A percentile compares a stretch with the other conserved stretches of the same genome.
These are phyloP conservation scores for Astraeus odoratus DNA, from an alignment of 768 basidiomycete species.

Conservation along the genomic window DNA sequence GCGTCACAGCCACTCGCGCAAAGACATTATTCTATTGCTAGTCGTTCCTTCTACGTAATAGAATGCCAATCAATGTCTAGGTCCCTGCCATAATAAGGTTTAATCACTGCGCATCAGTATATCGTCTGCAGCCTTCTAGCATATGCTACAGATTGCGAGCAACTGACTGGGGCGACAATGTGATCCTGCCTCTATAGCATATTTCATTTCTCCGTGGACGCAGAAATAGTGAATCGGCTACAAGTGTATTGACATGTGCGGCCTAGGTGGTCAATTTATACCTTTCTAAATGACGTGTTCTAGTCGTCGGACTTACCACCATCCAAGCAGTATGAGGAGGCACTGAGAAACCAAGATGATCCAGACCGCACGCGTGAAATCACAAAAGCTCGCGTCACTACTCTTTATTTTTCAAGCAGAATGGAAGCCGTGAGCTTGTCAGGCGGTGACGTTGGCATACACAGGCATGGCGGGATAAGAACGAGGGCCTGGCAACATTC, in stretches of 20 bases:
- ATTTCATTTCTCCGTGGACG: slow-evolving; percentile 16
- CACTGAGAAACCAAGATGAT: slow-evolving; percentile 52
- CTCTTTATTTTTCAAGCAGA: slow-evolving; percentile 70
- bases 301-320: slow-evolving; percentile 15
- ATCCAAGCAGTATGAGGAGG: slow-evolving; percentile 62
- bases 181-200: slow-evolving; percentile 2
- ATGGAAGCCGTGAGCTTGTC: slow-evolving; percentile 74
- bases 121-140: slow-evolving; percentile 54
- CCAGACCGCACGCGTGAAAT: slow-evolving; percentile 49
- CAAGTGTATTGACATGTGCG: slow-evolving; percentile 61
- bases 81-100: slow-evolving; percentile 18
- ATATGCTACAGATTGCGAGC: slow-evolving; percentile 74
- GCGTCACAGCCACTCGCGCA: too few species aligned
- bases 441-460: slow-evolving; percentile 18
- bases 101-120: slow-evolving; percentile 17
- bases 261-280: slow-evolving; percentile 51
- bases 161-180: slow-evolving; percentile 45
- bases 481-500: slow-evolving; percentile 71
- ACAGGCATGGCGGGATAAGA: slow-evolving; percentile 82
- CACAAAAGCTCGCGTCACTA: slow-evolving; percentile 57
- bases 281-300: slow-evolving; percentile 9
- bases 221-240: slow-evolving; percentile 64
- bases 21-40: too few species aligned
- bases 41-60: too few species aligned
- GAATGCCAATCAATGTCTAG: slow-evolving; percentile 72